Evolutionary conservation across 495 filamentous ascomycete genomes (phyloP), one percentile per base, ranked within the genome.

Genomic region (Collariella sp.): DNA sequence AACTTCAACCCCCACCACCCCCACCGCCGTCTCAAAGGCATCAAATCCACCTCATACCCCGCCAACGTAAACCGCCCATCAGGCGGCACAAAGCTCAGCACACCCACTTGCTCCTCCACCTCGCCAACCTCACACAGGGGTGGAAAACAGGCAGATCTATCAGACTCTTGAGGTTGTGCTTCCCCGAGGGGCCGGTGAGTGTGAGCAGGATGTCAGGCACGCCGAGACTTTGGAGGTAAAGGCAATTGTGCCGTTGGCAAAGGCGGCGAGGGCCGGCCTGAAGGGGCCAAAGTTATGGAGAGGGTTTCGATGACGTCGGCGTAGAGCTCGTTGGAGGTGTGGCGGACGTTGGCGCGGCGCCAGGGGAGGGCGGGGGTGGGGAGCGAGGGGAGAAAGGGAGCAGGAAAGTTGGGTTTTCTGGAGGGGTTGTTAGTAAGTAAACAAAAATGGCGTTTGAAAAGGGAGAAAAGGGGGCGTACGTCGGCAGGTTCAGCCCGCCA

Each of bases 301-400:
- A 99, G 78, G 4, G 87, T 86, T 72, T 99, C 93, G 41, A 99
- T 80, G 2, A 99, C 79, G 67, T 99, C 93, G 38, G 96, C 93
- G 67, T 99, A 97, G 33, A 99, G 80, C 69, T 97, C 91, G 70
- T 96, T 97, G 45, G 86, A 91, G 6, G 91, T 97, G 67, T 99
- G 94, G 9, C 89, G 83, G 51, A 99, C 93, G 62, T 93, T 94
- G 34, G 89, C 79, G 29, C 89, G 79, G 43, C 93, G 81, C 93
- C 93, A 99, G 6, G 90, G 90, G 48, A 81, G 56, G 12, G 78
- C 75, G 0, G 75, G 70, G 1, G 34, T 68, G 59, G 67, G 72
- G 29, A 72, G 66, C 34, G 73, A 54, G 31, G 69, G 54, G 2
- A 71, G 58, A 16, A 72, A 70, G 12, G 71, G 55, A 10, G 63